Evolutionary conservation across 345 rosid species (phyloP).

Genomic region (Sisymbrium irio): DNA sequence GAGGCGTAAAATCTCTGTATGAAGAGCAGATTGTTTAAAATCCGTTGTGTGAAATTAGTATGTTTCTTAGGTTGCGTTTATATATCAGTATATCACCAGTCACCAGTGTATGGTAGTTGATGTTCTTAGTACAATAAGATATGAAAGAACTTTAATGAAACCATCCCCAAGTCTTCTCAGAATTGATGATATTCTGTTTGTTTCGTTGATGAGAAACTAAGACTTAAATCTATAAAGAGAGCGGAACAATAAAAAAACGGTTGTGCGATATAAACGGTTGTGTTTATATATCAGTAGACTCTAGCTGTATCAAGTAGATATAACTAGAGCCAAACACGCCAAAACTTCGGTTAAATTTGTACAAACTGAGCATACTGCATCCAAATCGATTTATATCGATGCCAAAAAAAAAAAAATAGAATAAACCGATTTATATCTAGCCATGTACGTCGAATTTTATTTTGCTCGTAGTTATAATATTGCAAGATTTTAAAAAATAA

Average conservation of each 20-base stretch:
- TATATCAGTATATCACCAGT: background rate
- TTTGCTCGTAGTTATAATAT: too few species aligned
- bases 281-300: background rate
- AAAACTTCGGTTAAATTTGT: background rate
- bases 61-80: background rate
- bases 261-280: background rate
- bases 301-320: background rate
- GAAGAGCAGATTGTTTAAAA: background rate
- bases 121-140: background rate
- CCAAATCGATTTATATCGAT: background rate
- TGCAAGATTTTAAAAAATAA: too few species aligned
- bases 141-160: background rate
- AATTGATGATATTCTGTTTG: background rate
- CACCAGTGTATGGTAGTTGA: background rate
- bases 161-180: background rate
- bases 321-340: background rate
- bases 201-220: background rate
- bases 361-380: background rate
- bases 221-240: background rate
- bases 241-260: background rate
- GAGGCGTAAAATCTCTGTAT: background rate
- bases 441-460: background rate
- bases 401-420: too few species aligned
- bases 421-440: too few species aligned
- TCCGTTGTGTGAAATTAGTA: background rate